These are phyloP conservation scores for Stereocaulon alpinum DNA, from an alignment of 495 filamentous ascomycete species.

Conservation along the genomic window DNA sequence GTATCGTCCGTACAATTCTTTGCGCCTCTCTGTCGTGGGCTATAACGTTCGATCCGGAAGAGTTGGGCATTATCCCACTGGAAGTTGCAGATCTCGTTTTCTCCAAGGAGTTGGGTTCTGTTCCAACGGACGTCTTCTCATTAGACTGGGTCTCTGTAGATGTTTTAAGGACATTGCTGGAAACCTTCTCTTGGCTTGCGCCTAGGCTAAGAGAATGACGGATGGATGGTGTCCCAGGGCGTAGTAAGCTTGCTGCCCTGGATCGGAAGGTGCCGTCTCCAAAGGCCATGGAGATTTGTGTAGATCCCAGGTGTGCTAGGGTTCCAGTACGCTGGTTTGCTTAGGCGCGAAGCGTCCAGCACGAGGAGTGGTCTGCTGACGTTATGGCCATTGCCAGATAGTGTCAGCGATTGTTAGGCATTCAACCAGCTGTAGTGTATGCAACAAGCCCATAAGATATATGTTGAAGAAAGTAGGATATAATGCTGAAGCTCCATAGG, in stretches of 20 bases:
- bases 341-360: slow-evolving; percentile 1
- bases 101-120: slow-evolving; percentile 4
- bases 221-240: slow-evolving; percentile 9
- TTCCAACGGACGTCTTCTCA: slow-evolving; percentile 12
- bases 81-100: slow-evolving; percentile 22
- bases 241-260: slow-evolving; percentile 17
- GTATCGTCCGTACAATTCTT: slow-evolving; percentile 29
- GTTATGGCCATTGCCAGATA: not conserved
- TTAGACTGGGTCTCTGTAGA: not conserved
- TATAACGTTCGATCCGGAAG: slow-evolving; percentile 19
- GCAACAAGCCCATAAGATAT: not conserved
- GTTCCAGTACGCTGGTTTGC: not conserved
- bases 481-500: not conserved
- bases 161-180: not conserved
- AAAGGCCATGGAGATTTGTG: slow-evolving; percentile 11
- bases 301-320: not conserved
- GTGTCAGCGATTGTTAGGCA: not conserved
- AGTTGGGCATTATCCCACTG: slow-evolving; percentile 20
- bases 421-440: not conserved
- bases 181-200: slow-evolving; percentile 1
- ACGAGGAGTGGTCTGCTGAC: not conserved
- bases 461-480: not conserved
- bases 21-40: slow-evolving; percentile 22
- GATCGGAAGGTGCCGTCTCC: slow-evolving; percentile 13
- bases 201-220: slow-evolving; percentile 5